Evolutionary conservation across 208 protist genomes (phyloP), one percentile per base, ranked within the genome.

Genomic region (Crithidia sp.): DNA sequence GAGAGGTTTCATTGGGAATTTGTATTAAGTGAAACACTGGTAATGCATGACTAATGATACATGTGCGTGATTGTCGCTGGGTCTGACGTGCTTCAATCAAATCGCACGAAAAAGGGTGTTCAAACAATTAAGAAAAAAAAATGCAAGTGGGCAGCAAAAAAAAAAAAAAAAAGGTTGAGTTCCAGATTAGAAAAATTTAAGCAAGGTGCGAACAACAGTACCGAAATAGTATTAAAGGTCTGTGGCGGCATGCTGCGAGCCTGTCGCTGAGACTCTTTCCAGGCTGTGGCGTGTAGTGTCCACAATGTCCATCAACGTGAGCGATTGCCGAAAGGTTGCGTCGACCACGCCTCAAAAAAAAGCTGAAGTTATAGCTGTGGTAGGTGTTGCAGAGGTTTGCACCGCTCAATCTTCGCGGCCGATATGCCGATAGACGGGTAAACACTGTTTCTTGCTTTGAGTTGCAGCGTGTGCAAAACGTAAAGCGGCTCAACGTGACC

Each of bases 391-490:
- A 49, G 6, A 14, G 13, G 62, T 40, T 14, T 4, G 14, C 50
- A 5, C 16, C 52, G 43, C 5, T 45, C 50, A 36, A 57, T 55
- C 7, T 12, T 45, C 43, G 50, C 14, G 3, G 52, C 52, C 5
- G 9, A 12, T 10, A 49, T 36, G 37, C n/a, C 43, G 16, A 4
- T 45, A 14, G 2, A 12, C 7, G 62, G 17, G 50, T 19, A 57
- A 28, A 55, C 45, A 49, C 19, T 57, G 16, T 57, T 57, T 16
- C 62, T 45, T 4, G 62, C 19, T n/a, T 67, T 67, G 7, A 67
- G n/a, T n/a, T 57, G 62, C 45, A 67, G 14, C 12, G 62, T 6
- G 2, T 57, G 62, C 16, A 67, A 19, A 8, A 67, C 49, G 14
- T 67, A 67, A 28, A 67, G 37, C 10, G 62, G 45, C 5, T 67